A percentile compares a stretch with the other conserved stretches of the same genome.
These are phyloP conservation scores for Cryptomeria japonica DNA, from an alignment of 75 land plant genomes.

Conservation along the genomic window DNA sequence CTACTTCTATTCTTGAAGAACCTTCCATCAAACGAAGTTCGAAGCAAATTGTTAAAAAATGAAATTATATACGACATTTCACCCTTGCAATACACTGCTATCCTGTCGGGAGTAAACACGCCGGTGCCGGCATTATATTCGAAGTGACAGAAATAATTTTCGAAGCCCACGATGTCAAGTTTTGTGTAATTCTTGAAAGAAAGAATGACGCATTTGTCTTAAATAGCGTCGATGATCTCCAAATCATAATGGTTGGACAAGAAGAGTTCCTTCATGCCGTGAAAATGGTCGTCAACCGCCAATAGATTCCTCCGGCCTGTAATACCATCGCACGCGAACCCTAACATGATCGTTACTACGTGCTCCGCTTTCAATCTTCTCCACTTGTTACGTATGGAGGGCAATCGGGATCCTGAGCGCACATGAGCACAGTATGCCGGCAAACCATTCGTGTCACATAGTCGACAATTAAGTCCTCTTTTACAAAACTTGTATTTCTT, in stretches of 20 bases:
- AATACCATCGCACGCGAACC: constrained; percentile 81
- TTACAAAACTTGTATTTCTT: too few relatives aligned
- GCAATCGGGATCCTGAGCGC: constrained; percentile 50
- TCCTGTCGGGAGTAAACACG: constrained; percentile 68
- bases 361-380: constrained; percentile 56
- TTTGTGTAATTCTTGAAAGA: constrained; percentile 72
- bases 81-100: constrained; percentile 88
- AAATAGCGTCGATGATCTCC: constrained; percentile 67
- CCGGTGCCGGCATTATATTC: constrained; percentile 80
- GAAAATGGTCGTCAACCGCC: constrained; percentile 77
- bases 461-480: too few relatives aligned
- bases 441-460: too few relatives aligned
- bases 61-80: too few relatives aligned
- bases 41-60: too few relatives aligned
- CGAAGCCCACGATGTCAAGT: constrained; percentile 65
- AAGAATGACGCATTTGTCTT: constrained; percentile 64
- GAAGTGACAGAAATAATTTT: constrained; percentile 73
- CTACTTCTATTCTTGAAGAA: too few relatives aligned
- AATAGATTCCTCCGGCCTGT: constrained; percentile 79
- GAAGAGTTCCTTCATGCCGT: constrained; percentile 80
- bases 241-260: constrained; percentile 72
- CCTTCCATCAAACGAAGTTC: too few relatives aligned
- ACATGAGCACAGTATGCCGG: constrained; percentile 60
- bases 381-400: constrained; percentile 64
- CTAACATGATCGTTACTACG: constrained; percentile 48